These are phyloP conservation scores for Acer saccharum DNA, from an alignment of 345 rosid genomes.

Conservation along the genomic window DNA sequence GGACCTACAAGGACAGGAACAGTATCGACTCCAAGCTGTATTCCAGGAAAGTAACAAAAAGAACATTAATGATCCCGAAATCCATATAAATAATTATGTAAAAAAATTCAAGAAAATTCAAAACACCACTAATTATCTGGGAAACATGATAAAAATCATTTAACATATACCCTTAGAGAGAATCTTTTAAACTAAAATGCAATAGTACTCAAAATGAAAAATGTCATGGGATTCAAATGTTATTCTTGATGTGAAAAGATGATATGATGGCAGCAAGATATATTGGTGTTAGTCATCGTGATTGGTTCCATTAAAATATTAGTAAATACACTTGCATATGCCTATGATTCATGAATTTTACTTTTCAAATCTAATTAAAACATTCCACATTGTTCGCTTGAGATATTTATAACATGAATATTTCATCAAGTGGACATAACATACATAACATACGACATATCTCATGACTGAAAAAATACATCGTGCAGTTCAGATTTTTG, in stretches of 20 bases:
- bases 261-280: background rate
- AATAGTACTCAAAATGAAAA: background rate
- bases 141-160: background rate
- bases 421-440: no score
- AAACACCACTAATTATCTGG: background rate
- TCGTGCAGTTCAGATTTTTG: background rate
- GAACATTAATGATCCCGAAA: slow-evolving; percentile 16
- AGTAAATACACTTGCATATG: background rate
- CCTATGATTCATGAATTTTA: background rate
- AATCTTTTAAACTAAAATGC: background rate
- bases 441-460: no score
- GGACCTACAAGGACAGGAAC: slow-evolving; percentile 92
- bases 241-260: background rate
- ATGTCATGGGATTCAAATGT: background rate
- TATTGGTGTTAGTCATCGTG: background rate
- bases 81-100: slow-evolving; percentile 5
- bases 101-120: background rate
- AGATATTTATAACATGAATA: background rate
- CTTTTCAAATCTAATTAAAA: background rate
- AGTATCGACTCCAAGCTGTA: slow-evolving; percentile 85
- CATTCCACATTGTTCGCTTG: background rate
- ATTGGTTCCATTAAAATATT: background rate
- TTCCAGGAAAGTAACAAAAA: slow-evolving; percentile 19
- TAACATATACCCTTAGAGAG: background rate
- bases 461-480: no score